A percentile compares a stretch with the other conserved stretches of the same genome.
phyloP scores from a whole-genome alignment of 2,329 filamentous ascomycete species.

The Sporothrix pseudoabietina region DNA sequence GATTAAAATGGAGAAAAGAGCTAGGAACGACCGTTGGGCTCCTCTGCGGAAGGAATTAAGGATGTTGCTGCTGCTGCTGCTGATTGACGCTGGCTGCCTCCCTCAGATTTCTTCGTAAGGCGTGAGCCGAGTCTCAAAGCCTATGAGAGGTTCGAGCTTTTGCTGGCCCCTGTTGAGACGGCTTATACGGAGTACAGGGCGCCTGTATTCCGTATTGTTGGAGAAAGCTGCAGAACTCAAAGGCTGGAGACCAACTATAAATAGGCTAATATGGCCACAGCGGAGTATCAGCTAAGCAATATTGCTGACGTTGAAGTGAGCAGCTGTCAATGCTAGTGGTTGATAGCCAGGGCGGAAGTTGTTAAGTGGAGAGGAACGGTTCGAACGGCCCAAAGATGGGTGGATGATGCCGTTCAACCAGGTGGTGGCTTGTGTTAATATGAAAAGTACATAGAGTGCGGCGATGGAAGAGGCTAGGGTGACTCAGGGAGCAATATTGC shows the following conservation, averaged over 20 bases:
- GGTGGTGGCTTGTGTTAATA: background rate
- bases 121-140: background rate
- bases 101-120: background rate
- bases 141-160: background rate
- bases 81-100: background rate
- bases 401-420: background rate
- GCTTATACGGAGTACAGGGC: background rate
- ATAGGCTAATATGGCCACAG: background rate
- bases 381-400: background rate
- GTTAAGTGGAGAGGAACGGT: background rate
- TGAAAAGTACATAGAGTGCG: background rate
- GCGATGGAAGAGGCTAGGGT: background rate
- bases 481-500: background rate
- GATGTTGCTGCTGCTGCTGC: background rate
- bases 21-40: background rate
- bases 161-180: background rate
- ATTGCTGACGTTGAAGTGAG: background rate
- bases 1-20: background rate
- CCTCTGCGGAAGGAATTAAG: background rate
- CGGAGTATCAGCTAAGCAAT: background rate
- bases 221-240: background rate
- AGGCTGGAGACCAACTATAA: background rate
- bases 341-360: background rate
- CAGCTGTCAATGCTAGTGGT: background rate
- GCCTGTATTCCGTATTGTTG: background rate